phyloP scores from a whole-genome alignment of 805 yeast genomes.

The Candida michaelii region DNA sequence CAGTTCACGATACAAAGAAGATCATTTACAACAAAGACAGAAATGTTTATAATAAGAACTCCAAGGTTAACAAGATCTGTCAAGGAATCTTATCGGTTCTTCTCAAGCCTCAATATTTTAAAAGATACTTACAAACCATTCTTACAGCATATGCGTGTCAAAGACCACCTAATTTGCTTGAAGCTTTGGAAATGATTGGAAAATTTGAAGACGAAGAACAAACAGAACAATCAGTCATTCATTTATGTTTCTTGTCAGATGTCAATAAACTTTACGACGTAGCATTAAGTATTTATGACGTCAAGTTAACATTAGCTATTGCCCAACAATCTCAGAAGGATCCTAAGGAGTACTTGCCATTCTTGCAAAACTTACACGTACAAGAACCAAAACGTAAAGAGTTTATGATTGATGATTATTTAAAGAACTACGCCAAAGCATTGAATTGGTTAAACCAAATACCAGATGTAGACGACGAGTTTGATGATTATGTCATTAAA shows the following conservation, averaged over 20 bases:
- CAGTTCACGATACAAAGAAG: slow-evolving; percentile 22
- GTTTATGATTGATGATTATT: slow-evolving; percentile 76
- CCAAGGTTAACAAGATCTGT: slow-evolving; percentile 78
- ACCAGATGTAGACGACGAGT: slow-evolving; percentile 48
- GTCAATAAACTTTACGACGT: slow-evolving; percentile 78
- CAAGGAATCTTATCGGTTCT: slow-evolving; percentile 63
- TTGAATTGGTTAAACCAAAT: slow-evolving; percentile 59
- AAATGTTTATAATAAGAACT: slow-evolving; percentile 34
- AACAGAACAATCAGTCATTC: slow-evolving; percentile 64
- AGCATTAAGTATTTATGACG: slow-evolving; percentile 80
- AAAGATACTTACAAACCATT: slow-evolving; percentile 68
- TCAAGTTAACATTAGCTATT: slow-evolving; percentile 72
- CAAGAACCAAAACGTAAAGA: slow-evolving; percentile 65
- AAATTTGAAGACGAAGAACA: slow-evolving; percentile 47
- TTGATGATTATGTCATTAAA: slow-evolving; percentile 63
- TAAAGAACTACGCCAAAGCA: slow-evolving; percentile 69
- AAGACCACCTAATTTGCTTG: slow-evolving; percentile 78
- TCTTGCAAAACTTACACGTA: slow-evolving; percentile 73
- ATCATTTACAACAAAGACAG: slow-evolving; percentile 41
- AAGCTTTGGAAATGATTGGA: slow-evolving; percentile 68
- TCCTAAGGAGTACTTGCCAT: slow-evolving; percentile 95
- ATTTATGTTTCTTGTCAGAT: slow-evolving; percentile 87
- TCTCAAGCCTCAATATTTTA: slow-evolving; percentile 48
- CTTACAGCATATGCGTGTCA: slow-evolving; percentile 92
- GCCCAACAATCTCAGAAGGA: slow-evolving; percentile 98